phyloP scores from a whole-genome alignment of 2,329 filamentous ascomycete species.

The Chaetomium sp. region DNA sequence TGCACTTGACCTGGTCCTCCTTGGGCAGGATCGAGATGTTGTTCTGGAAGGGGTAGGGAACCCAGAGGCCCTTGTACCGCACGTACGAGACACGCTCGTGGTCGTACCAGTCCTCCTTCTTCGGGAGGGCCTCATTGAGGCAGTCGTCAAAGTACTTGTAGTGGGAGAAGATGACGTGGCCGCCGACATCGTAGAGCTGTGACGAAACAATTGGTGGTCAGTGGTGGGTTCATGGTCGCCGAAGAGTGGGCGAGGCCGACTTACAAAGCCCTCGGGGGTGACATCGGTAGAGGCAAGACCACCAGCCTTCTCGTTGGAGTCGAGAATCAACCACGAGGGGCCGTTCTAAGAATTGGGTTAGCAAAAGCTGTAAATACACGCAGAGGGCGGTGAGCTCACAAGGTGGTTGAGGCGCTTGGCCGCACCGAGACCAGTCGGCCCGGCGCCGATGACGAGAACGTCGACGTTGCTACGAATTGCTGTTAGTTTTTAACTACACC shows the following conservation, averaged over 20 bases:
- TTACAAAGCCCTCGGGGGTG: constrained; percentile 93
- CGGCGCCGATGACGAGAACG: constrained; percentile 95
- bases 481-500: background rate
- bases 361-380: constrained; percentile 11
- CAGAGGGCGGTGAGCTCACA: constrained; percentile 48
- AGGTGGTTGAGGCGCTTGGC: constrained; percentile 97
- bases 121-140: constrained; percentile 92
- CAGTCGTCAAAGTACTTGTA: constrained; percentile 99
- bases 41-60: constrained; percentile 99
- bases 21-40: constrained; percentile 98
- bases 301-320: constrained; percentile 85
- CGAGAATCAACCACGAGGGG: constrained; percentile 93
- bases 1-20: constrained; percentile 90
- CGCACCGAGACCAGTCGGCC: constrained; percentile 93
- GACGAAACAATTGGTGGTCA: constrained; percentile 12
- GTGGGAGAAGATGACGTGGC: constrained; percentile 98
- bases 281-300: constrained; percentile 93
- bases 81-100: constrained; percentile 99
- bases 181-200: constrained; percentile 95
- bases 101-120: constrained; percentile 90
- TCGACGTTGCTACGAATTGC: constrained; percentile 69
- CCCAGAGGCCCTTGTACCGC: constrained; percentile 92
- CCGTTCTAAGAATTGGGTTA: constrained; percentile 56
- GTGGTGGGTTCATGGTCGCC: constrained; percentile 10
- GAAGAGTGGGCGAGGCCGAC: constrained; percentile 28